phyloP scores from a whole-genome alignment of 108 stramenopile species.

The Conticribra guillardii region DNA sequence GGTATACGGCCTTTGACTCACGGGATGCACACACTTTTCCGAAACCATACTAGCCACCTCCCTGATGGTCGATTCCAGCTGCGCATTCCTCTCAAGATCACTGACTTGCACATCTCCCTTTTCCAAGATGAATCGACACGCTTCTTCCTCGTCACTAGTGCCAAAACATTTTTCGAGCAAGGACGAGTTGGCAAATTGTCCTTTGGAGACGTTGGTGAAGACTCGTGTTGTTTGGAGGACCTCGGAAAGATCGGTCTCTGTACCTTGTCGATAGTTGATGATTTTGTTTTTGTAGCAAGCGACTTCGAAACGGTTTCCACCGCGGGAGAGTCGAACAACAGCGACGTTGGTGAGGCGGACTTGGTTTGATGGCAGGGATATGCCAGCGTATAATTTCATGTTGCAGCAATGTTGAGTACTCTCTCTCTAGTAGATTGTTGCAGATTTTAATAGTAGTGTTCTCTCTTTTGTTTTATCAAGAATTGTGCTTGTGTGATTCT shows the following conservation, averaged over 20 bases:
- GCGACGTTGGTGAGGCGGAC: constrained; percentile 99
- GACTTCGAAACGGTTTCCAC: constrained; percentile 97
- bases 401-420: too few species aligned
- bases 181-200: constrained; percentile 89
- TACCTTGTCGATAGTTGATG: constrained; percentile 94
- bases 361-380: constrained; percentile 91
- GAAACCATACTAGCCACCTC: constrained; percentile 94
- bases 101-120: constrained; percentile 93
- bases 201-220: constrained; percentile 97
- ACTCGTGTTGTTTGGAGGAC: constrained; percentile 96
- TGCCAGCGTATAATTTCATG: too few species aligned
- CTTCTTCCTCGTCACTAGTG: constrained; percentile 76
- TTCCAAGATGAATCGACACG: constrained; percentile 83
- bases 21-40: constrained; percentile 92
- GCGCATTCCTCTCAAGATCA: constrained; percentile 88
- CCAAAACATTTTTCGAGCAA: constrained; percentile 90
- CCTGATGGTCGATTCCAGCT: constrained; percentile 72
- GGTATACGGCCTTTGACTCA: constrained; percentile 88
- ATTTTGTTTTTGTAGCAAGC: constrained; percentile 99
- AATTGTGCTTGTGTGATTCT: too few species aligned
- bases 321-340: constrained; percentile 86
- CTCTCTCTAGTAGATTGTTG: too few species aligned
- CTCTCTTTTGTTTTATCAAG: too few species aligned
- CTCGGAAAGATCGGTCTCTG: constrained; percentile 97
- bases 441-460: too few species aligned